Evolutionary conservation across 805 yeast species (phyloP), one percentile per base, ranked within the genome.

Genomic region (Pichia scutulata): DNA sequence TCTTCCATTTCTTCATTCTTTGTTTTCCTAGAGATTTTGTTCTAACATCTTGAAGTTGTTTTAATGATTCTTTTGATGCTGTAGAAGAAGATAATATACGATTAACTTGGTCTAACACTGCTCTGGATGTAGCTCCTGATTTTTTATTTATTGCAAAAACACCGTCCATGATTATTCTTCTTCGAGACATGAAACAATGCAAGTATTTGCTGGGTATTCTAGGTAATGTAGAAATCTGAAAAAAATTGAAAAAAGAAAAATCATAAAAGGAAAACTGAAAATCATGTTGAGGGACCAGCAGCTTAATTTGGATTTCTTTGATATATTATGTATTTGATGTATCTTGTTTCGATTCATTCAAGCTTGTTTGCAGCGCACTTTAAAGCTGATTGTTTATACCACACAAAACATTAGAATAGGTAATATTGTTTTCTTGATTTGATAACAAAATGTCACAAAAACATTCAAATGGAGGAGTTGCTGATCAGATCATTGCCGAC

Each of bases 71-170:
- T 39, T 77, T 72, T 60, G 86, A 86, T 7, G 77, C 73, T 4
- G 74, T 65, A 6, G 93, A 79, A 0, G 72, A 66, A 23, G 84
- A 77, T 65, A 92, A 78, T 3, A 80, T 62, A 18, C 70, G 65
- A 60, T 90, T 92, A 36, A 92, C 55, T 46, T 78, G 78, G 43
- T 78, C 76, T 48, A 93, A 74, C 50, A 88, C 81, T 49, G 83
- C 78, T 19, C 89, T 78, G 0, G 97, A 89, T 1, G 95, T 73
- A 13, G 86, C 76, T 0, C 97, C 97, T 16, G 82, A 70, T 0
- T 98, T 98, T 64, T 92, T 92, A 56, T 84, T 84, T 41, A 92
- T 78, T 9, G 98, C 98, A 72, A 92, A 88, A 1, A 93, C 77
- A 42, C 99, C 98, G 60, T 89, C 88, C 96, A 92, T 33, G n/a